Evolutionary conservation across 2,329 filamentous ascomycete species (phyloP).

Genomic region (Colletotrichum euphorbiae): DNA sequence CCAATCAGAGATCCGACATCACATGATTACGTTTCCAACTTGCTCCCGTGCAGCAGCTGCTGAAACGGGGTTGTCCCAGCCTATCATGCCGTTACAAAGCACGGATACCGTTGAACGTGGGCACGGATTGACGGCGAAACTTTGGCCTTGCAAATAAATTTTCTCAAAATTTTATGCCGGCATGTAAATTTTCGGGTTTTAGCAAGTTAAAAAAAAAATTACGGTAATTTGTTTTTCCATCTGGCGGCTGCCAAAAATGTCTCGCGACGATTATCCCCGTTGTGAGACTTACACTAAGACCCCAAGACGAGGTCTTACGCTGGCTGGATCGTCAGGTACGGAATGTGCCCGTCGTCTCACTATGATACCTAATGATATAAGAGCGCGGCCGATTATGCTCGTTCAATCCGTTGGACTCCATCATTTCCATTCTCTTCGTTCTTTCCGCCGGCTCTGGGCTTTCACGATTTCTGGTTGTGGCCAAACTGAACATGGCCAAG

Average conservation of each 20-base stretch:
- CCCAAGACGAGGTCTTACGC: conserved; percentile 23
- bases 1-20: conserved; percentile 22
- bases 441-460: conserved; percentile 16
- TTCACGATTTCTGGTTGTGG: background rate
- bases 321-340: conserved; percentile 40
- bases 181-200: background rate
- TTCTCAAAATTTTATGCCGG: background rate
- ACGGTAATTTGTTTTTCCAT: background rate
- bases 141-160: background rate
- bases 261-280: conserved; percentile 33
- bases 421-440: conserved; percentile 16
- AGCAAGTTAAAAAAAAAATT: background rate
- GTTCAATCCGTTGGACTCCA: conserved; percentile 15
- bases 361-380: conserved; percentile 36
- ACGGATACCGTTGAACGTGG: conserved; percentile 32
- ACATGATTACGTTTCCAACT: background rate
- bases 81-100: conserved; percentile 10
- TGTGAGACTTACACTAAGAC: conserved; percentile 28
- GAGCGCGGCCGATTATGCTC: conserved; percentile 21
- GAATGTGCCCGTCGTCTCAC: conserved; percentile 35
- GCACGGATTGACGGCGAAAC: conserved; percentile 4
- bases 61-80: conserved; percentile 29
- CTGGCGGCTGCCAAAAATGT: conserved; percentile 18
- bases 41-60: conserved; percentile 10
- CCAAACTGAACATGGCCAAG: conserved; percentile 8